Base-by-base conservation (phyloP, 805 yeast genomes). In the Lipomyces starkeyi region DNA sequence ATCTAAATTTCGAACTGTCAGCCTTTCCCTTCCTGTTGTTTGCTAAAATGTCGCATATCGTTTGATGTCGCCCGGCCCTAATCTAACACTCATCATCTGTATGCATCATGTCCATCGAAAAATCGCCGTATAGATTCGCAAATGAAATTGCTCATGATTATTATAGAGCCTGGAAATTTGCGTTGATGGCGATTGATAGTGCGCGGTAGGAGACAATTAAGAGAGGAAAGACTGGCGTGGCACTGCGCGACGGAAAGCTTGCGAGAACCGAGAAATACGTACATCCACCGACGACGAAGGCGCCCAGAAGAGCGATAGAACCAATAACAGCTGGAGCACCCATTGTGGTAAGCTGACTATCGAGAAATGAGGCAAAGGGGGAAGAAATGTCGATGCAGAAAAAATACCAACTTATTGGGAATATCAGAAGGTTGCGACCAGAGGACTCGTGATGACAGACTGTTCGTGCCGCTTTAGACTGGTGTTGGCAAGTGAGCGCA, bases 201-300 rank as follows among this genome's bases (percentile, higher is more conserved):
- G 1, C 7, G 20, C 49, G 22, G 14, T n/a, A n/a, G n/a, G 49
- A n/a, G 49, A 14, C 20, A 11, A 43, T 43, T 43, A 11, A 17
- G 49, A 43, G 49, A 22, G 49, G 49, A 43, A 8, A 43, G 22
- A 43, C 14, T 43, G 22, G 49, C 22, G 49, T 17, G 20, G 22
- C 49, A n/a, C 49, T n/a, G 11, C 20, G 20, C 20, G 49, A 43
- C 43, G 49, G 20, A 43, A n/a, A 29, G 20, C 29, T 11, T 40
- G 32, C 60, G 27, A 27, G 32, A 22, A 53, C 27, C 5, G 29
- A 53, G 34, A 25, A 27, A 13, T 29, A 76, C 79, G 60, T 75
- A 76, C 79, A 79, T 60, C 81, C 80, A 54, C 81, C 81, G 64
- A 79, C 80, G 54, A 77, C 76, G 47, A 74, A 63, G 22, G 78